These are phyloP conservation scores for Mycena filopes DNA, from an alignment of 768 basidiomycete species.

Conservation along the genomic window DNA sequence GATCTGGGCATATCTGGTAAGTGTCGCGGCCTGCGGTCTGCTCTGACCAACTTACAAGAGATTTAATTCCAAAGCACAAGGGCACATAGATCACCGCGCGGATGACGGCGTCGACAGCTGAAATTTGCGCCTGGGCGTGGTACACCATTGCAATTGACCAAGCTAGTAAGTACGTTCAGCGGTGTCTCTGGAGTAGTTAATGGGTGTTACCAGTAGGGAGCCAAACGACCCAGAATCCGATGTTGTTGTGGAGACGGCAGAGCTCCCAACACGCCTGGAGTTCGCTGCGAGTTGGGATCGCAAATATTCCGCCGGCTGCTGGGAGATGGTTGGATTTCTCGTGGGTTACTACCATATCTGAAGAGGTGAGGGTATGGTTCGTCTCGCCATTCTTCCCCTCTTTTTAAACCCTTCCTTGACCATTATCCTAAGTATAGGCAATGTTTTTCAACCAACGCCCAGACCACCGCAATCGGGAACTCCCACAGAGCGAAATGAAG, in stretches of 20 bases:
- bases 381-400: neutral
- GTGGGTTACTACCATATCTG: neutral
- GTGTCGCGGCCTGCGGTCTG: neutral
- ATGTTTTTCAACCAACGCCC: neutral
- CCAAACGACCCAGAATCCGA: constrained; percentile 45
- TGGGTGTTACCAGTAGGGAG: constrained; percentile 38
- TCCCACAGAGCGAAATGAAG: neutral
- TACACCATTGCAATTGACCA: constrained; percentile 48
- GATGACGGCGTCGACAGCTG: constrained; percentile 31
- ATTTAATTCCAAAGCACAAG: constrained; percentile 44
- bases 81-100: constrained; percentile 39
- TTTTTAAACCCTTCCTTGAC: neutral
- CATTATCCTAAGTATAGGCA: neutral
- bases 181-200: neutral
- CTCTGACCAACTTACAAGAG: constrained; percentile 35
- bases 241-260: constrained; percentile 44
- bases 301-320: constrained; percentile 11
- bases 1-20: constrained; percentile 33
- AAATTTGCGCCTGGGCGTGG: constrained; percentile 36
- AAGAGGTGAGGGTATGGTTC: neutral
- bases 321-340: neutral
- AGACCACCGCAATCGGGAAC: neutral
- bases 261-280: constrained; percentile 46
- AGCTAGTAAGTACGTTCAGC: constrained; percentile 23
- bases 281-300: constrained; percentile 36